phyloP scores from a whole-genome alignment of 768 basidiomycete species.

The Termitomyces sp. region DNA sequence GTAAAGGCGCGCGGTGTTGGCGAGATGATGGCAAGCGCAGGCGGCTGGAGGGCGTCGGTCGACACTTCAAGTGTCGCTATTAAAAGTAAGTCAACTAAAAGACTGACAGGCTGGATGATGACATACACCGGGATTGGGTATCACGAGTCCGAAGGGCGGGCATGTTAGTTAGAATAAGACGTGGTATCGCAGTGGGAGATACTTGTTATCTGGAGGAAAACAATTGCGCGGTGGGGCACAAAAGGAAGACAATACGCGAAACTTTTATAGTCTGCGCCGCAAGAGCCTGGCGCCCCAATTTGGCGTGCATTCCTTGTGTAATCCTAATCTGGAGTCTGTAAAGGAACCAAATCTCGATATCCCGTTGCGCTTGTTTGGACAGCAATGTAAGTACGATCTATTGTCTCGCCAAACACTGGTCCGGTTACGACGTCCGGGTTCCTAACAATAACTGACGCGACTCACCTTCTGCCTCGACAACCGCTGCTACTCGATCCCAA shows the following conservation, averaged over 20 bases:
- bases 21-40: constrained; percentile 59
- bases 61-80: constrained; percentile 70
- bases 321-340: constrained; percentile 27
- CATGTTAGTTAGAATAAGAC: constrained; percentile 35
- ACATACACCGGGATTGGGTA: constrained; percentile 53
- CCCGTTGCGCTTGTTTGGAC: constrained; percentile 31
- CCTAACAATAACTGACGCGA: constrained; percentile 9
- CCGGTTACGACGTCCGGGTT: constrained; percentile 35
- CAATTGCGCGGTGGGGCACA: constrained; percentile 63
- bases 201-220: constrained; percentile 30
- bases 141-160: constrained; percentile 79
- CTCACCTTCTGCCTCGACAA: no score
- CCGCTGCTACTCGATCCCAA: no score
- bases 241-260: constrained; percentile 32
- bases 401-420: constrained; percentile 34
- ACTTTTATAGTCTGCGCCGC: constrained; percentile 45
- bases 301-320: constrained; percentile 27
- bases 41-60: constrained; percentile 55
- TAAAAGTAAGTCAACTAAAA: constrained; percentile 11
- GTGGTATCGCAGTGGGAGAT: no score
- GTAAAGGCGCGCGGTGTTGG: constrained; percentile 72
- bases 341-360: constrained; percentile 39
- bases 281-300: no score
- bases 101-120: not conserved
- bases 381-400: constrained; percentile 22